These are phyloP conservation scores for Apiotrichum porosum DNA, from an alignment of 1,284 basidiomycete genomes.

Conservation along the genomic window DNA sequence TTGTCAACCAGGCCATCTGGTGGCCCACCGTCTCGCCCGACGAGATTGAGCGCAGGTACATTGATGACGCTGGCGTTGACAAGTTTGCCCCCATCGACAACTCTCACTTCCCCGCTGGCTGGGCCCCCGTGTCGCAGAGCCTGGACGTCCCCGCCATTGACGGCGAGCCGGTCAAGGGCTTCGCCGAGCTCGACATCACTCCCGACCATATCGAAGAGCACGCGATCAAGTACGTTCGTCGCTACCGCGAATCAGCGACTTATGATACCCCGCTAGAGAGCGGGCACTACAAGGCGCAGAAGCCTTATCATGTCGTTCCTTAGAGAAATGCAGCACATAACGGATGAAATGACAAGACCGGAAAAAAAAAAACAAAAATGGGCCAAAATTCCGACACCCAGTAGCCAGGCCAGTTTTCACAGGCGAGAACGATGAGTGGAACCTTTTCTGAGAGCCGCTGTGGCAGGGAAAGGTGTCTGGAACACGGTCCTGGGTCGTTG, in stretches of 20 bases:
- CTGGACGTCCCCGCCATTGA: conserved; percentile 36
- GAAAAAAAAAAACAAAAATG: too few relatives aligned
- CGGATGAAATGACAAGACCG: background rate
- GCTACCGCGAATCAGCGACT: conserved; percentile 68
- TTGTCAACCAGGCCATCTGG: conserved; percentile 70
- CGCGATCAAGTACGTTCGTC: conserved; percentile 84
- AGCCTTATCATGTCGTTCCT: conserved; percentile 51
- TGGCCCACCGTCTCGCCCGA: conserved; percentile 91
- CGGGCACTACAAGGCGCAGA: conserved; percentile 45
- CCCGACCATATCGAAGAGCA: conserved; percentile 85
- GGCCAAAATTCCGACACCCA: background rate
- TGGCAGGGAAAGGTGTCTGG: too few relatives aligned
- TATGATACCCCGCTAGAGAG: conserved; percentile 50
- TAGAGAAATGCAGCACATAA: conserved; percentile 28
- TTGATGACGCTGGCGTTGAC: conserved; percentile 64
- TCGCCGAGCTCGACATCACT: conserved; percentile 54
- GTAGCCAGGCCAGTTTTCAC: background rate
- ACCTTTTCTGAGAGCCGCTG: too few relatives aligned
- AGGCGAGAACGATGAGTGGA: too few relatives aligned
- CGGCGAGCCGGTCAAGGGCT: conserved; percentile 51
- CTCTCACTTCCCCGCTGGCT: conserved; percentile 37
- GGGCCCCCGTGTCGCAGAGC: conserved; percentile 54
- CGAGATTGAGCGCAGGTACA: conserved; percentile 81
- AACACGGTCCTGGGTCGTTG: too few relatives aligned
- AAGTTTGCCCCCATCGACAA: conserved; percentile 57